Evolutionary conservation across 768 basidiomycete genomes (phyloP), one percentile per base, ranked within the genome.

Genomic region (Boletus insuetus): DNA sequence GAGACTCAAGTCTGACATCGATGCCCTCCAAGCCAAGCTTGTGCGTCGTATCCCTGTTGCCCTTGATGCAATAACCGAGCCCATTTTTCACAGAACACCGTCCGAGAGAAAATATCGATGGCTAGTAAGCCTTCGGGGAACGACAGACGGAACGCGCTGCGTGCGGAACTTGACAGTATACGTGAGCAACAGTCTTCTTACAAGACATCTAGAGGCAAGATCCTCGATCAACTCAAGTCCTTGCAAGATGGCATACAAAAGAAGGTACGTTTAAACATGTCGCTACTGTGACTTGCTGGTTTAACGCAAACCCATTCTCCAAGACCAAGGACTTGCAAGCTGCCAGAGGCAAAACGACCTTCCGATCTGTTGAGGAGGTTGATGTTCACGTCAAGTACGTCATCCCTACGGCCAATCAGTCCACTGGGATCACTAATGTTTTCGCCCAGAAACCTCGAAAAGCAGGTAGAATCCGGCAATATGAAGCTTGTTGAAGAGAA

Each of bases 401-500:
- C 71, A 4, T 57, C 55, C 26, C 42, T 42, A 41, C 13, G 39
- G 55, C 32, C 37, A 4, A 16, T 34, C 35, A 29, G 53, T 44
- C 20, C 26, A 54, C 45, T 40, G 39, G 10, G 5, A 12, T 35
- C 43, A 51, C 60, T 54, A 4, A 60, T 20, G 22, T 17, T 41
- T 56, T 58, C 53, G 32, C 45, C 51, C 64, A 95, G 93, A 63
- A 78, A 86, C 57, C 77, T 97, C 56, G 91, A 98, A 47, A 87
- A 83, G 66, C 90, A 94, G 69, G 86, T 99, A 50, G 96, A 98
- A 68, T 91, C 91, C 6, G 96, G 96, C 24, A 83, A 64, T 55
- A 80, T 99, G 81, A 97, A 92, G 69, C 80, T 98, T 55, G 94
- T 86, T 26, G 95, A 97, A 53, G 97, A 99, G 74, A 98, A 97